A percentile compares a stretch with the other conserved stretches of the same genome.
Evolutionary conservation across 306 rosid species (phyloP).

Genomic region (Abrus precatorius): DNA sequence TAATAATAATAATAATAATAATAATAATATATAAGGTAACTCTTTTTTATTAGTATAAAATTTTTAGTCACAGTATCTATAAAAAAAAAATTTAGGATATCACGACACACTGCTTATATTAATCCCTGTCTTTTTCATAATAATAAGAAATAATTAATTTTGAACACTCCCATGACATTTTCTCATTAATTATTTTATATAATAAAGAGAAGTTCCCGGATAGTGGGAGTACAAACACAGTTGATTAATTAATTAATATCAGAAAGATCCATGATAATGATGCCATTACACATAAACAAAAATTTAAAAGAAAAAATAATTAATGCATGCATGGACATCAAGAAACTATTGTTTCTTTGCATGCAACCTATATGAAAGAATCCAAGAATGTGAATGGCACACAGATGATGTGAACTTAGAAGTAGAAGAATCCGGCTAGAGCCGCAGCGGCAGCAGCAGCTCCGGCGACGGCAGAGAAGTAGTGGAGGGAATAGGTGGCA

Average conservation of each 20-base stretch:
- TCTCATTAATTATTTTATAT: not conserved
- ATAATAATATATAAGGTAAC: not conserved
- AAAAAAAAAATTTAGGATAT: not conserved
- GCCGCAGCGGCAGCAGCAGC: constrained; percentile 43
- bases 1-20: not conserved
- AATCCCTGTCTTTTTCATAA: not conserved
- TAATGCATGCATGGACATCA: no score
- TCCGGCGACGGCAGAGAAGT: constrained; percentile 48
- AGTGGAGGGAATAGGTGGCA: constrained; percentile 33
- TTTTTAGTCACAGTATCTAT: not conserved
- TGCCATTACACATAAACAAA: no score
- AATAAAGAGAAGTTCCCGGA: no score
- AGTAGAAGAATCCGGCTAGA: constrained; percentile 50
- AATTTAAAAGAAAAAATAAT: no score
- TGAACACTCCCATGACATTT: not conserved
- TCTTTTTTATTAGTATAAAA: not conserved
- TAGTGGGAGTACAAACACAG: no score
- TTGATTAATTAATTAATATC: no score
- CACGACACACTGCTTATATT: no score
- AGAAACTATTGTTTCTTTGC: no score
- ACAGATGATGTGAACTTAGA: not conserved
- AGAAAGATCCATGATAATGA: no score
- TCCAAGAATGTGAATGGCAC: no score
- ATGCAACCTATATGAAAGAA: no score
- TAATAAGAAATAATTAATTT: not conserved